Evolutionary conservation across 2,329 filamentous ascomycete species (phyloP).

Genomic region (Ophiosphaerella korrae): DNA sequence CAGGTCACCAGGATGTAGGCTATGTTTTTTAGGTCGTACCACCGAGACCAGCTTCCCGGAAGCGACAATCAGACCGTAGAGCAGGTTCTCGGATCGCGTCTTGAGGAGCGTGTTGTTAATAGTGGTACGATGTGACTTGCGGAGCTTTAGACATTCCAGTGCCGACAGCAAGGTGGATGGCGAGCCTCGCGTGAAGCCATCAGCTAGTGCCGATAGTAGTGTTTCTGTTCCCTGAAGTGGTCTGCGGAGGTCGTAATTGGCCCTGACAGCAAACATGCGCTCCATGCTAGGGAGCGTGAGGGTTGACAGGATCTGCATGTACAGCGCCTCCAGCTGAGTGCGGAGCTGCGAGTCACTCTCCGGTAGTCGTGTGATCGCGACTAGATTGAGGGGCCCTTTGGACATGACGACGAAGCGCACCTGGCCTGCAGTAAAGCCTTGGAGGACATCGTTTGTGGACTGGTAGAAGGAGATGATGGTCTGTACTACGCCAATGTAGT

Average conservation of each 20-base stretch:
- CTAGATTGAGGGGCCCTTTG: constrained; percentile 86
- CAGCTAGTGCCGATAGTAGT: constrained; percentile 86
- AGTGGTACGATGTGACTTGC: constrained; percentile 81
- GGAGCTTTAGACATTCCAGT: constrained; percentile 88
- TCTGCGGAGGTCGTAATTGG: constrained; percentile 90
- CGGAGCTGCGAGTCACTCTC: constrained; percentile 90
- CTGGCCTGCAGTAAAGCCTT: constrained; percentile 83
- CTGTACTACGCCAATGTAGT: constrained; percentile 92
- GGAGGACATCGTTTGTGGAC: constrained; percentile 74
- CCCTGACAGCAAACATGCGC: constrained; percentile 84
- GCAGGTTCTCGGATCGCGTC: constrained; percentile 73
- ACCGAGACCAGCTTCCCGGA: constrained; percentile 93
- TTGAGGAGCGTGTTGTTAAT: constrained; percentile 91
- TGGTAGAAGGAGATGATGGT: constrained; percentile 98
- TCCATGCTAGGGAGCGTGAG: constrained; percentile 85
- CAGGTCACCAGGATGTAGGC: constrained; percentile 90
- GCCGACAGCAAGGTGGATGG: constrained; percentile 86
- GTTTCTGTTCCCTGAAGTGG: constrained; percentile 91
- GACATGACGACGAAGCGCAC: constrained; percentile 85
- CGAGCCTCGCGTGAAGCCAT: constrained; percentile 92
- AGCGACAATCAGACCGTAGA: constrained; percentile 93
- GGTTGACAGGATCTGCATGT: constrained; percentile 98
- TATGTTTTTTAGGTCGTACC: constrained; percentile 90
- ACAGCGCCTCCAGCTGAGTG: constrained; percentile 87
- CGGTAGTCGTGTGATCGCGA: constrained; percentile 89